These are phyloP conservation scores for Linderina pennispora DNA, from an alignment of 192 early-diverging fungal genomes.

Conservation along the genomic window DNA sequence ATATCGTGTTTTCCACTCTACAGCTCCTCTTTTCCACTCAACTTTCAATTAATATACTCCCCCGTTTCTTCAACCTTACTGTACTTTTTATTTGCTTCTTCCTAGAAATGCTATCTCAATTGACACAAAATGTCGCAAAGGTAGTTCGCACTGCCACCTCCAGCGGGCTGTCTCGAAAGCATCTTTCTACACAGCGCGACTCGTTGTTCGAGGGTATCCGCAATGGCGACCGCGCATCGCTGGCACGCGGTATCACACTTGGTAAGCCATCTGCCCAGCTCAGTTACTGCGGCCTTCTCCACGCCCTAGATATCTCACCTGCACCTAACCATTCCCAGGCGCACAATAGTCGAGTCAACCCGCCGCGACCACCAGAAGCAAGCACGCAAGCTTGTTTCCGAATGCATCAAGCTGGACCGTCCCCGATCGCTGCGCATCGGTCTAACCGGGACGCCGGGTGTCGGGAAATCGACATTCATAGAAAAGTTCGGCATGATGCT, in stretches of 20 bases:
- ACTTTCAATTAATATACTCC: too few relatives aligned
- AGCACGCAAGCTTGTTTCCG: slow-evolving; percentile 59
- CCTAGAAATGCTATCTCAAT: too few relatives aligned
- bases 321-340: too few relatives aligned
- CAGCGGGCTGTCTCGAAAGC: too few relatives aligned
- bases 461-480: slow-evolving; percentile 85
- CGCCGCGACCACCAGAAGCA: slow-evolving; percentile 54
- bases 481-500: slow-evolving; percentile 76
- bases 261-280: background rate
- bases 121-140: too few relatives aligned
- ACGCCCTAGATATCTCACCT: too few relatives aligned
- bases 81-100: too few relatives aligned
- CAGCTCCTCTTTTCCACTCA: too few relatives aligned
- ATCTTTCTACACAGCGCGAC: background rate
- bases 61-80: too few relatives aligned
- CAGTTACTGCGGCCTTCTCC: too few relatives aligned
- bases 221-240: slow-evolving; percentile 15
- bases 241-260: slow-evolving; percentile 35
- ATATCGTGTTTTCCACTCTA: too few relatives aligned
- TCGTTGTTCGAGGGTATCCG: slow-evolving; percentile 24
- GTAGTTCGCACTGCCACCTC: too few relatives aligned
- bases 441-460: slow-evolving; percentile 72
- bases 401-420: slow-evolving; percentile 20
- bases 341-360: slow-evolving; percentile 63
- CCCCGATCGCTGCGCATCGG: slow-evolving; percentile 66